phyloP scores from a whole-genome alignment of 768 basidiomycete genomes.

The Glaciozyma martinii region DNA sequence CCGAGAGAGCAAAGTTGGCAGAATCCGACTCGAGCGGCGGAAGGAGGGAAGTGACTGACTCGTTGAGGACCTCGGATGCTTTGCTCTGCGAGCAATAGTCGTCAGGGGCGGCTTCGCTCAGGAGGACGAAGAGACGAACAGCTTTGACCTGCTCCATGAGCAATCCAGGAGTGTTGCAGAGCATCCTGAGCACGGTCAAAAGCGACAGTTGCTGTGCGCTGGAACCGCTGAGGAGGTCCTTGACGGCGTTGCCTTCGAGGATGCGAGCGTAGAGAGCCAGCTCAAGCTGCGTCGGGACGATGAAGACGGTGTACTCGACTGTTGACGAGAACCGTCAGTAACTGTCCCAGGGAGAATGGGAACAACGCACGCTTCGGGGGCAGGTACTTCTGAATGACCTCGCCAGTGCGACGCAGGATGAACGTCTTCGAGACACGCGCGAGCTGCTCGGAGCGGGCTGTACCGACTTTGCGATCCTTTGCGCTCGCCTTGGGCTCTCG shows the following conservation, averaged over 20 bases:
- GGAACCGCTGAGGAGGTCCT: conserved; percentile 58
- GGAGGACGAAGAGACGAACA: not conserved
- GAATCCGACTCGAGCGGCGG: conserved; percentile 31
- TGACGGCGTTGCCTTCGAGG: conserved; percentile 60
- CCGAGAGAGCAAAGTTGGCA: conserved; percentile 64
- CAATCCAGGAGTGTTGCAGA: conserved; percentile 85
- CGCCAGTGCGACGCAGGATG: conserved; percentile 79
- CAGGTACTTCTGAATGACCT: conserved; percentile 67
- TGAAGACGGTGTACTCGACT: conserved; percentile 99
- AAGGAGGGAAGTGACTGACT: conserved; percentile 34
- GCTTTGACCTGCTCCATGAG: conserved; percentile 39
- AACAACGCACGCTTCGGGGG: conserved; percentile 73
- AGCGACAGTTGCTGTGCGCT: conserved; percentile 63
- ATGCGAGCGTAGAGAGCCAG: conserved; percentile 66
- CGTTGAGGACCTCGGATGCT: conserved; percentile 10
- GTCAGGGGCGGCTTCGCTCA: too few species aligned
- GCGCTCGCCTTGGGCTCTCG: conserved; percentile 63
- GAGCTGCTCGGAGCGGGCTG: conserved; percentile 69
- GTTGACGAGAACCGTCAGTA: not conserved
- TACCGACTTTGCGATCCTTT: conserved; percentile 68
- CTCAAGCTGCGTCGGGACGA: conserved; percentile 77
- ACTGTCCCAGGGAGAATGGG: not conserved
- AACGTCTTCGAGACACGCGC: conserved; percentile 43
- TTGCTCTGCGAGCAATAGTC: not conserved
- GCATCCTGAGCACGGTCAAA: conserved; percentile 72